phyloP scores from a whole-genome alignment of 1,139 yeast genomes.

The Yamadazyma membranifaciens region DNA sequence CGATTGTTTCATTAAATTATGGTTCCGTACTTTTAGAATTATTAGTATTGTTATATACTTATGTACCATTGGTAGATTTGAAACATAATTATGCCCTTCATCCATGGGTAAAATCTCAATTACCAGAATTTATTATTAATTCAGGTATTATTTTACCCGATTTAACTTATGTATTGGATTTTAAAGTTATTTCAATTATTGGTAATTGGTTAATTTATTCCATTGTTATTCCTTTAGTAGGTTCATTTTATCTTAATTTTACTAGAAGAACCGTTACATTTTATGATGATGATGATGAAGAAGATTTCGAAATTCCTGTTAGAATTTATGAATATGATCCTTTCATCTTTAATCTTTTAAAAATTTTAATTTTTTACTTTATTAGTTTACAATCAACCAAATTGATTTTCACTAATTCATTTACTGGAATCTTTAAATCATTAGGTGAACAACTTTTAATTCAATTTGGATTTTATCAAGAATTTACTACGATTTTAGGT shows the following conservation, averaged over 20 bases:
- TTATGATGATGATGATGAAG: constrained; percentile 31
- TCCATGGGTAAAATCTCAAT: constrained; percentile 34
- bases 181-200: constrained; percentile 30
- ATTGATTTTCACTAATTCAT: constrained; percentile 27
- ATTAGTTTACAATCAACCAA: constrained; percentile 32
- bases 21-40: constrained; percentile 41
- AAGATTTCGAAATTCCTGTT: constrained; percentile 34
- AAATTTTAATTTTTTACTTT: constrained; percentile 47
- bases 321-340: constrained; percentile 53
- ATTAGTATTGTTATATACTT: constrained; percentile 31
- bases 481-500: constrained; percentile 41
- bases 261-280: constrained; percentile 41
- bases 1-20: constrained; percentile 46
- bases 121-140: constrained; percentile 24
- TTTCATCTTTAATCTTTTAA: constrained; percentile 52
- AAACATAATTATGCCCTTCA: constrained; percentile 39
- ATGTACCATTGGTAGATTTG: constrained; percentile 39
- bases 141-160: constrained; percentile 33
- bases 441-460: constrained; percentile 35
- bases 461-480: constrained; percentile 37
- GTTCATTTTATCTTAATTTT: constrained; percentile 54
- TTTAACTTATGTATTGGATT: constrained; percentile 29
- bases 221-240: constrained; percentile 41
- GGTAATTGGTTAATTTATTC: constrained; percentile 43
- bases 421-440: constrained; percentile 34